Base-by-base conservation (phyloP, 768 basidiomycete genomes). In the Leucocoprinus birnbaumii region DNA sequence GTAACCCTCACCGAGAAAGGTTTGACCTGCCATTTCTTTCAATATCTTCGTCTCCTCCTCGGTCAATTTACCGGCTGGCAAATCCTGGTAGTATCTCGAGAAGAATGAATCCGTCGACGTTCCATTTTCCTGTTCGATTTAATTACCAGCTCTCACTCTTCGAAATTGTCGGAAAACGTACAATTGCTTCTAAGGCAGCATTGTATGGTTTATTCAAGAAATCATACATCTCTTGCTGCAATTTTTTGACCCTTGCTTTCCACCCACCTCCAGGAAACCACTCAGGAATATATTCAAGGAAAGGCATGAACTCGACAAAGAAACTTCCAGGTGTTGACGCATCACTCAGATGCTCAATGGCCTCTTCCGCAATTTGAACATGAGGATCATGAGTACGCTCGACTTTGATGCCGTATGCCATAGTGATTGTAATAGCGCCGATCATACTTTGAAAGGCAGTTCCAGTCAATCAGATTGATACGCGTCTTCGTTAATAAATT, bases 231-330 rank as follows among this genome's bases (percentile, higher is more conserved):
- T 59, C 49, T n/a, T 62, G 53, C 18, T 53, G 47, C 31, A 51
- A 24, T 35, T 54, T 42, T 14, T 27, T 53, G 40, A 56, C 77
- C 52, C 68, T 69, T 22, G 59, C 49, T 60, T 78, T 75, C 70
- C 79, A 80, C 0, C 58, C 58, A 9, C 77, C 75, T 9, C 79
- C 78, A 3, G 79, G 80, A 45, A 79, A 62, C 79, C 79, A 79
- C 14, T 68, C 62, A 1, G 80, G 80, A 35, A 81, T 62, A 51
- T 77, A 62, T 40, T 70, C 69, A 55, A 80, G 69, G 73, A 50
- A 13, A 22, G 42, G 34, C 1, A 58, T 53, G 8, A 53, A 40
- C 45, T 67, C 64, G 11, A 63, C 66, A 2, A 59, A 53, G 22
- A 60, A 64, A 0, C 55, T 55, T n/a, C 59, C 61, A 9, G 51